Evolutionary conservation across 148 eudicot genomes (phyloP).

Genomic region (Chenopodium formosanum): DNA sequence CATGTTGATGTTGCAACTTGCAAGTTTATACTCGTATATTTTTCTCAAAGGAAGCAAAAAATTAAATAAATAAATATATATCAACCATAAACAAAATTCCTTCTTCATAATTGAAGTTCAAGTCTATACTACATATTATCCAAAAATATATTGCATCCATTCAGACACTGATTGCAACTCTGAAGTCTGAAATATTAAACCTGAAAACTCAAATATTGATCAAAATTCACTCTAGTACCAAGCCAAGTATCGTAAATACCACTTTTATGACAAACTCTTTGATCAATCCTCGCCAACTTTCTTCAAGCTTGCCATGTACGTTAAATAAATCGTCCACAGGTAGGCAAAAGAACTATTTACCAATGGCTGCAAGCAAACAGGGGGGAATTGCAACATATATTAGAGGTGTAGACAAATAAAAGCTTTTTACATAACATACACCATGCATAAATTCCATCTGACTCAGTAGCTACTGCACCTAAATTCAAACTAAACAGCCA

Average conservation of each 20-base stretch:
- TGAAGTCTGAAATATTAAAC: not conserved
- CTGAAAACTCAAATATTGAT: not conserved
- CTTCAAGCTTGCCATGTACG: constrained; percentile 72
- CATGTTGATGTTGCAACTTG: too few relatives aligned
- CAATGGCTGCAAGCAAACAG: constrained; percentile 59
- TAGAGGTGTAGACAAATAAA: not conserved
- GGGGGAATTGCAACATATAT: not conserved
- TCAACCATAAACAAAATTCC: too few relatives aligned
- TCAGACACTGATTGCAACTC: not conserved
- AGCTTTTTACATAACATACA: not conserved
- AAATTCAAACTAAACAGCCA: too few relatives aligned
- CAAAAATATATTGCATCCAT: too few relatives aligned
- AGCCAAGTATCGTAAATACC: not conserved
- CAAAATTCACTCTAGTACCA: not conserved
- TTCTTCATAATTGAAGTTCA: too few relatives aligned
- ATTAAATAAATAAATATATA: too few relatives aligned
- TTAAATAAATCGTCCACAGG: constrained; percentile 74
- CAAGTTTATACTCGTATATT: too few relatives aligned
- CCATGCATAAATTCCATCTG: not conserved
- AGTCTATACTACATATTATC: too few relatives aligned
- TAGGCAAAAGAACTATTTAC: constrained; percentile 65
- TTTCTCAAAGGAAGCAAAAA: too few relatives aligned
- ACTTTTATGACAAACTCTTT: not conserved
- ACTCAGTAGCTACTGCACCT: too few relatives aligned
- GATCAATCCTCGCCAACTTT: constrained; percentile 38